Evolutionary conservation across 1,284 basidiomycete species (phyloP), one percentile per base, ranked within the genome.

Genomic region (Malassezia dermatis): DNA sequence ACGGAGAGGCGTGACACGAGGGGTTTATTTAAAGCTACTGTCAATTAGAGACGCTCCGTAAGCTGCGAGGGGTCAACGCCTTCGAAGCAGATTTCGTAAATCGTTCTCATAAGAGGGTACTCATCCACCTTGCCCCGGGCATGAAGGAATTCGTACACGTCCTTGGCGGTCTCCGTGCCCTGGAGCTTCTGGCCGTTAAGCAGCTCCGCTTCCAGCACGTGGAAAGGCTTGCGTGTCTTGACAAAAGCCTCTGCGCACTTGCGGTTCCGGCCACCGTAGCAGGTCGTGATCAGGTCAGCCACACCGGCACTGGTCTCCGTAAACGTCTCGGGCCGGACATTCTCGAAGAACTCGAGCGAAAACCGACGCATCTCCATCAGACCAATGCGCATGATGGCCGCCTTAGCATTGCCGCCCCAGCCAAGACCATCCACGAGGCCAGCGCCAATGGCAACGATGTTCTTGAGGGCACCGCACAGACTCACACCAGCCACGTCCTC

Each of bases 241-340:
- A 80, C 80, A 60, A 80, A 81, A 0, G 80, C 80, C 53, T 78
- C 78, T 7, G 78, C 78, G 48, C 76, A 76, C 66, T 78, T 78
- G 51, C 78, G 73, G 67, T 82, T 82, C 39, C 81, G 71, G 3
- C 81, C 81, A 19, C 80, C 80, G 19, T 81, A 75, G 48, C 50
- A 81, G 8, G 79, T 80, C 4, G 80, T 81, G 68, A 82, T 81
- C 26, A 82, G 71, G 71, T 82, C 81, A 8, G 80, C 81, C 23
- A 82, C 76, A 42, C 81, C 81, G 1, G 80, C 79, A 41, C 62
- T 65, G 63, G 77, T 73, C 78, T 79, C 62, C 75, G 74, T 59
- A 64, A 81, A 81, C 0, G 80, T 80, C 52, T 78, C 78, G 4
- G 77, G 73, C 64, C 79, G 78, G 66, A 79, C 77, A 45, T 77